Evolutionary conservation across 2,329 filamentous ascomycete genomes (phyloP).

Genomic region (Beauveria australis): DNA sequence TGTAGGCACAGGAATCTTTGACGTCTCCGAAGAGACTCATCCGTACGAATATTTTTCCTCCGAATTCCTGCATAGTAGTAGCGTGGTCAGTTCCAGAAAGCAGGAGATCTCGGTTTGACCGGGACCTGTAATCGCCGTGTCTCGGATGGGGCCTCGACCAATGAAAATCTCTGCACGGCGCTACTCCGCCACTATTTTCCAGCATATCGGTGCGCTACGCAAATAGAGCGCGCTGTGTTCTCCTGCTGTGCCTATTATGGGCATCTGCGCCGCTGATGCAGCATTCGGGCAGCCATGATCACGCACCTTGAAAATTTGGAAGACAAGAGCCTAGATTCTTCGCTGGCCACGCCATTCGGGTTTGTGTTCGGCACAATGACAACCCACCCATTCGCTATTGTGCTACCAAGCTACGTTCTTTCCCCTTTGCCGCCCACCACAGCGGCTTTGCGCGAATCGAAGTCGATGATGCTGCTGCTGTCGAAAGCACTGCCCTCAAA

Average conservation of each 20-base stretch:
- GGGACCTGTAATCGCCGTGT: constrained; percentile 7
- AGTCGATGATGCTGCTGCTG: neutral
- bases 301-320: neutral
- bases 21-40: neutral
- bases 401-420: neutral
- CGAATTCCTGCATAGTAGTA: neutral
- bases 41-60: neutral
- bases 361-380: too few relatives aligned
- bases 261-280: neutral
- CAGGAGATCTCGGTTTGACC: constrained; percentile 9
- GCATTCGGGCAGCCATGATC: neutral
- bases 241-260: neutral
- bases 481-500: neutral
- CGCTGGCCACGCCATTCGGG: neutral
- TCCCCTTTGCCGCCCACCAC: neutral
- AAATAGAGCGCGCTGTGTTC: neutral
- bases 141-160: constrained; percentile 1
- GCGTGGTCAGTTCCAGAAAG: constrained; percentile 1
- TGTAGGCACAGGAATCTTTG: neutral
- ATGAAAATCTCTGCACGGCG: neutral
- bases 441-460: neutral
- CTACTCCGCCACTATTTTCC: neutral
- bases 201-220: neutral
- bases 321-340: neutral
- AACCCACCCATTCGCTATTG: neutral